Evolutionary conservation across 1,284 basidiomycete species (phyloP).

Genomic region (Trametes hirsuta): DNA sequence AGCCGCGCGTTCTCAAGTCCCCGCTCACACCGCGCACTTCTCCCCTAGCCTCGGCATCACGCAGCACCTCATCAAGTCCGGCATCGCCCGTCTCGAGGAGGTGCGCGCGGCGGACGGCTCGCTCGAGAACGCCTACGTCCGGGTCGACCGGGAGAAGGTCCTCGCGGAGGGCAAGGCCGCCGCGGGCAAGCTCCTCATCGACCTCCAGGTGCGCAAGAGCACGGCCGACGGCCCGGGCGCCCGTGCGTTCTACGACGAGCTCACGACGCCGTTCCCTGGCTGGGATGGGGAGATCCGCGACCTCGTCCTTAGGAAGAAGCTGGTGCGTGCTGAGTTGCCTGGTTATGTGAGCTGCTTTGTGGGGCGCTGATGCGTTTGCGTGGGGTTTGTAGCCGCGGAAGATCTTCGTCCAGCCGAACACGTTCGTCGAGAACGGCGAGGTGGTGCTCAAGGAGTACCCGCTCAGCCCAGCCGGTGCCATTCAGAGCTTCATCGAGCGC

Average conservation of each 20-base stretch:
- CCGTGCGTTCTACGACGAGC: conserved; percentile 69
- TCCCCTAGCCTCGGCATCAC: conserved; percentile 72
- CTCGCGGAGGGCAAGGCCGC: conserved; percentile 65
- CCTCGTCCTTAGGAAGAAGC: conserved; percentile 78
- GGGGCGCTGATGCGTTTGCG: background rate
- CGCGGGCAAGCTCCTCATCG: conserved; percentile 72
- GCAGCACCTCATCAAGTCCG: conserved; percentile 71
- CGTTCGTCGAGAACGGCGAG: conserved; percentile 63
- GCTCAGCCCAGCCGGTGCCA: conserved; percentile 67
- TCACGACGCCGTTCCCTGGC: conserved; percentile 70
- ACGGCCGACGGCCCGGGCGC: conserved; percentile 81
- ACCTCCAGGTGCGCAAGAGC: conserved; percentile 82
- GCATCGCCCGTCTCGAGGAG: conserved; percentile 73
- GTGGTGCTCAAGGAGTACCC: conserved; percentile 80
- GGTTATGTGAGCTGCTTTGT: background rate
- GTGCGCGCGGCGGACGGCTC: conserved; percentile 56
- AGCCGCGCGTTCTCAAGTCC: background rate
- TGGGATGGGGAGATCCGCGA: conserved; percentile 81
- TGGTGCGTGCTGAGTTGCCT: conserved; percentile 46
- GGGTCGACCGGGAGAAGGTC: conserved; percentile 72
- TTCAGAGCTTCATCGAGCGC: conserved; percentile 81
- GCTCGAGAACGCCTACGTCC: conserved; percentile 71
- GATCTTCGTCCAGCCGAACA: conserved; percentile 82
- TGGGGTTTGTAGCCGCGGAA: conserved; percentile 63
- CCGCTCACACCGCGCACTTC: background rate